phyloP scores from a whole-genome alignment of 148 eudicot species.

The Euryodendron excelsum region DNA sequence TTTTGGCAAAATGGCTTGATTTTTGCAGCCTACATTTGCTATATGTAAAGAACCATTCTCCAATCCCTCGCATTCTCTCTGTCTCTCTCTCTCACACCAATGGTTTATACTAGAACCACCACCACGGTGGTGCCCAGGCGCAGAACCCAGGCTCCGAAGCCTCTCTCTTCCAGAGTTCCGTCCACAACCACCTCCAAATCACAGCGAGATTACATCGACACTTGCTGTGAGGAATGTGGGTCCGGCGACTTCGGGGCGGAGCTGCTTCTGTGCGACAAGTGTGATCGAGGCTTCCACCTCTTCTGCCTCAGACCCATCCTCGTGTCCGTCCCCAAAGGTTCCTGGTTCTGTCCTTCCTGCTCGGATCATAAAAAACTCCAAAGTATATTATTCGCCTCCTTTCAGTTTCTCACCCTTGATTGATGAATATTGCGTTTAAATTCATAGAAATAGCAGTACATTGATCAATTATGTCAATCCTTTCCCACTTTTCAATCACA shows the following conservation, averaged over 20 bases:
- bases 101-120: neutral
- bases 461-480: too few relatives aligned
- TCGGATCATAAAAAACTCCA: conserved; percentile 31
- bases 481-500: neutral
- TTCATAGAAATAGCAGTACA: too few relatives aligned
- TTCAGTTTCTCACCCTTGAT: neutral
- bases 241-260: conserved; percentile 51
- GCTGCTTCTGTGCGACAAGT: conserved; percentile 68
- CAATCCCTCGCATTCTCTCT: neutral
- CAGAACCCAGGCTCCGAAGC: conserved; percentile 49
- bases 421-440: too few relatives aligned
- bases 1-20: neutral
- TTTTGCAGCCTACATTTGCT: neutral
- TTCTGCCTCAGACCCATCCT: conserved; percentile 82
- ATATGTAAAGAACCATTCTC: neutral
- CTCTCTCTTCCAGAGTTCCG: conserved; percentile 13
- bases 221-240: conserved; percentile 63
- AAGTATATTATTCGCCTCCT: conserved; percentile 29
- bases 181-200: neutral
- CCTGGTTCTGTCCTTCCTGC: conserved; percentile 80
- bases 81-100: conserved; percentile 1
- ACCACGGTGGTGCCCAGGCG: conserved; percentile 22
- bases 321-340: conserved; percentile 57
- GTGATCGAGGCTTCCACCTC: conserved; percentile 77
- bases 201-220: conserved; percentile 31